These are phyloP conservation scores for Hypoxylon sp. DNA, from an alignment of 2,329 filamentous ascomycete genomes.

Conservation along the genomic window DNA sequence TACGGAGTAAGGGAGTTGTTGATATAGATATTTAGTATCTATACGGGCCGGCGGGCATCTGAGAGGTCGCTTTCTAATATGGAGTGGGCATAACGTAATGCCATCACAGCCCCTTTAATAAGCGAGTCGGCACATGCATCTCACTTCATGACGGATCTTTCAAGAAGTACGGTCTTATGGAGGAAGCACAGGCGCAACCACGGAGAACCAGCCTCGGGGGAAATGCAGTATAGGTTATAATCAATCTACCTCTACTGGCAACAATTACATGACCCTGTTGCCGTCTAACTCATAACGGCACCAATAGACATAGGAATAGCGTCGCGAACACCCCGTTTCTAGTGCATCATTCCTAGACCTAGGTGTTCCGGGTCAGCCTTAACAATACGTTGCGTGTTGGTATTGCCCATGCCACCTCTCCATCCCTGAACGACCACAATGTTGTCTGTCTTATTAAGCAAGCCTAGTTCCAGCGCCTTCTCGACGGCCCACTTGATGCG, in stretches of 20 bases:
- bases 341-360: constrained; percentile 61
- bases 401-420: constrained; percentile 93
- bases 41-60: background rate
- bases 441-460: constrained; percentile 78
- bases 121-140: background rate
- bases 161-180: background rate
- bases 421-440: constrained; percentile 90
- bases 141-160: background rate
- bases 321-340: background rate
- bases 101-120: background rate
- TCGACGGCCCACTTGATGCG: constrained; percentile 97
- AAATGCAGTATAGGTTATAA: background rate
- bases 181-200: background rate
- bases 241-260: background rate
- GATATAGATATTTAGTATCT: background rate
- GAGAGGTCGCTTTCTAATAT: background rate
- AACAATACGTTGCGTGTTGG: constrained; percentile 80
- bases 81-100: background rate
- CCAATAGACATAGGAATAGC: background rate
- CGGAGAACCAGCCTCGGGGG: background rate
- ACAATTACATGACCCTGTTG: constrained; percentile 7
- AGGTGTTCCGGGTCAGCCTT: constrained; percentile 71
- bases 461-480: constrained; percentile 85
- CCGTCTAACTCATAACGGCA: constrained; percentile 12
- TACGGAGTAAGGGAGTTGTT: background rate